Base-by-base conservation (phyloP, 2,329 filamentous ascomycete genomes). In the Fusarium dimerum region DNA sequence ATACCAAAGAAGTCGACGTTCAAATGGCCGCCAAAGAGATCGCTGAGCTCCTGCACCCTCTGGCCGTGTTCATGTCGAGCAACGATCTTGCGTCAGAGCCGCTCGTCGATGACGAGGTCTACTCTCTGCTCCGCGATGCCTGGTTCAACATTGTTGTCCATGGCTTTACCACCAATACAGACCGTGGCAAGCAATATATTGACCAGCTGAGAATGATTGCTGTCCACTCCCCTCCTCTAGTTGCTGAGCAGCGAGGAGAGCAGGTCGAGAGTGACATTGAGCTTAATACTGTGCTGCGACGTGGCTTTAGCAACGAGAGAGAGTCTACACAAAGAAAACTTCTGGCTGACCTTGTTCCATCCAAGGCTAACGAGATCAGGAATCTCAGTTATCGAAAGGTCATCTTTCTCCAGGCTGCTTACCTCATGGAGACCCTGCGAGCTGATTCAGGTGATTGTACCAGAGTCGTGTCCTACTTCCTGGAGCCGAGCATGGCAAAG, bases 81-180 rank as follows among this genome's bases (percentile, higher is more conserved):
- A 83, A 86, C 57, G 79, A 86, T 50, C 71, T 86, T 56, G 77
- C 74, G 18, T 73, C 76, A 17, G 72, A 76, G 41, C 75, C 72
- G 34, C 61, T 76, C 10, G 73, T 74, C 49, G 83, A 88, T 47
- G 88, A 92, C 47, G 86, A 93, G 52, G 83, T 85, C 8, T 82
- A 89, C 55, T 82, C 84, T 26, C 75, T 95, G 51, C 82, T 94
- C 61, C 86, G 93, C 47, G 92, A 99, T 77, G 90, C 91, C 6
- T 99, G 94, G 94, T 97, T 97, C 75, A 99, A 99, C 66, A 91
- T 97, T 56, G 90, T 92, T 18, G 89, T 96, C 1, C 94, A 99
- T 69, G 94, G 92, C 5, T 96, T 97, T 68, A 87, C 86, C 10
- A 79, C 88, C 11, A 82, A 82, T 15, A 93, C 91, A 0, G 82